Evolutionary conservation across 1,284 basidiomycete species (phyloP), one percentile per base, ranked within the genome.

Genomic region (Apiotrichum brassicae): DNA sequence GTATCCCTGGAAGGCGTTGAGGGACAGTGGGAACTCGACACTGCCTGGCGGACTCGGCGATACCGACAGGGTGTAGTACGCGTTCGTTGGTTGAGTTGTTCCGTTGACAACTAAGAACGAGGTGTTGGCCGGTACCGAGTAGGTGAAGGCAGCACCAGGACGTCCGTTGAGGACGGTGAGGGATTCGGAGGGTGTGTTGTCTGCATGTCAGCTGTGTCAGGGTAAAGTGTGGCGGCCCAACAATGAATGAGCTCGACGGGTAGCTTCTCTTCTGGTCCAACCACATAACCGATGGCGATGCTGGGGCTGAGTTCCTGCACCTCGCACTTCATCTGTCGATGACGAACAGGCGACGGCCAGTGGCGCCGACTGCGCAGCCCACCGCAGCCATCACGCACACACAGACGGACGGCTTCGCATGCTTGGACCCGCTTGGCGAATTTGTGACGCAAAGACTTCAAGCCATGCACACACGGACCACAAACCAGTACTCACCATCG

Each of bases 61-160:
- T 13, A 51, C 18, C 4, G 19, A 18, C 12, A 51, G 26, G n/a
- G 33, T 24, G 43, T 51, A 51, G 13, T 13, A 25, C 4, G 43
- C 24, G 4, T 23, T 22, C 7, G 13, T n/a, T 6, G 49, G 49
- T 26, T 42, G 43, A 2, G 49, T 45, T 11, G 35, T 36, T 40
- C 50, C 50, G 41, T 52, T 52, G 23, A 52, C 28, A 4, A 43
- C 20, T 6, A 52, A 13, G 32, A 36, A 44, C n/a, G 50, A 44
- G n/a, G 41, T 52, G 37, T 52, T 52, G 19, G 30, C 46, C 3
- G 50, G 50, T 4, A 52, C 28, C 5, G 41, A 8, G 24, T 30
- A 35, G 22, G 23, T 18, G 13, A 45, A 28, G 3, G 30, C 6
- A 1, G 36, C 18, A 9, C 42, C 42, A 2, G 48, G 28, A 3